Conservation (phyloP, 164 flowering plant species). For the Warburgia ugandensis region DNA sequence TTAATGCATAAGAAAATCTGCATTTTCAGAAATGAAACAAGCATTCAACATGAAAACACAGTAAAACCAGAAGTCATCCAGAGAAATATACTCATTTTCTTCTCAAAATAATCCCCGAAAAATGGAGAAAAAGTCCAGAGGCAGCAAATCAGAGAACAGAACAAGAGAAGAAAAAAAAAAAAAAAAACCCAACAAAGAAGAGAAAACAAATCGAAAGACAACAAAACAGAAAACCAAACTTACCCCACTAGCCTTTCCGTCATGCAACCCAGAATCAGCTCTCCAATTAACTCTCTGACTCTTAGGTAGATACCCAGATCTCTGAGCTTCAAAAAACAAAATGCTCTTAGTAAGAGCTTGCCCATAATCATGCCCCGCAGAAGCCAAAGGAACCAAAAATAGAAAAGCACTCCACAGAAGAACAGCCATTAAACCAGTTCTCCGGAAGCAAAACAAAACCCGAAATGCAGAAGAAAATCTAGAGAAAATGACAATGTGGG, state of each 20-base stretch:
- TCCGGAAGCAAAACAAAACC: constrained; percentile 20
- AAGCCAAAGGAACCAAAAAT: constrained; percentile 35
- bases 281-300: constrained; percentile 88
- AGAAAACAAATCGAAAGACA: background rate
- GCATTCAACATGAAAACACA: too few relatives aligned
- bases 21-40: too few relatives aligned
- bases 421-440: constrained; percentile 25
- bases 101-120: too few relatives aligned
- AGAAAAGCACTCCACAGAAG: constrained; percentile 29
- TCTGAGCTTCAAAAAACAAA: constrained; percentile 91
- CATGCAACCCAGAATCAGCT: constrained; percentile 68
- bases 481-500: constrained; percentile 30
- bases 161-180: background rate
- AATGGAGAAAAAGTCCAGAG: background rate
- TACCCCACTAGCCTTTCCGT: constrained; percentile 86
- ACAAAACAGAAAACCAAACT: constrained; percentile 5
- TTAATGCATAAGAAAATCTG: too few relatives aligned
- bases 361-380: constrained; percentile 75
- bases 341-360: constrained; percentile 78
- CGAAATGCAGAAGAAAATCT: constrained; percentile 1
- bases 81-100: too few relatives aligned
- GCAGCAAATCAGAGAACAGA: too few relatives aligned
- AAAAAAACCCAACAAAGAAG: background rate
- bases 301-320: constrained; percentile 82
- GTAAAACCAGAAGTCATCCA: too few relatives aligned